Percentiles rank a stretch among this genome's conserved stretches.
Evolutionary conservation across 352 stramenopile genomes (phyloP).

Genomic region (Phytophthora kernoviae): DNA sequence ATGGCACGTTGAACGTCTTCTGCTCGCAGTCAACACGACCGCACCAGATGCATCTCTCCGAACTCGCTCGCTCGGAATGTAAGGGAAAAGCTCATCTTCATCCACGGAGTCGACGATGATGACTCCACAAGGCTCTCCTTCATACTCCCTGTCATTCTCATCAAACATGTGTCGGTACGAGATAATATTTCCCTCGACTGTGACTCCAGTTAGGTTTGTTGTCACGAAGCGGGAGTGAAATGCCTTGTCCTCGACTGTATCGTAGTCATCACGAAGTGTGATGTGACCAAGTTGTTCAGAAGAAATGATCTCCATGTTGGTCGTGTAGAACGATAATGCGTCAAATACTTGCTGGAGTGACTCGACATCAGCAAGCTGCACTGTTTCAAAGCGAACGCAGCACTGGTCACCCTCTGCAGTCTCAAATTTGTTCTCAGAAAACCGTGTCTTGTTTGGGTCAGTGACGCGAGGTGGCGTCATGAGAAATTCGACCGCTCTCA

Average conservation of each 20-base stretch:
- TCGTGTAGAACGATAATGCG: slow-evolving; percentile 29
- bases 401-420: slow-evolving; percentile 31
- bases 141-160: slow-evolving; percentile 9
- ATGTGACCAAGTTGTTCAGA: slow-evolving; percentile 39
- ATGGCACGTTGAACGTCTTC: slow-evolving; percentile 3
- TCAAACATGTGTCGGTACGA: slow-evolving; percentile 29
- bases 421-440: slow-evolving; percentile 35
- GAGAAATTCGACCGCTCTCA: slow-evolving; percentile 31
- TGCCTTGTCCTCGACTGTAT: slow-evolving; percentile 25
- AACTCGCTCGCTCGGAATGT: slow-evolving; percentile 20
- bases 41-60: slow-evolving; percentile 32
- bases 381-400: slow-evolving; percentile 36
- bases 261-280: slow-evolving; percentile 45
- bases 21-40: slow-evolving; percentile 28
- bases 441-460: slow-evolving; percentile 20
- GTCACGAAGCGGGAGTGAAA: slow-evolving; percentile 36
- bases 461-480: slow-evolving; percentile 8
- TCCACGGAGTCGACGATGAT: slow-evolving; percentile 31
- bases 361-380: slow-evolving; percentile 27
- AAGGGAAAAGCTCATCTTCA: slow-evolving; percentile 33
- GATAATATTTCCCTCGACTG: slow-evolving; percentile 33
- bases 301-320: slow-evolving; percentile 49
- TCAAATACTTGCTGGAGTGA: slow-evolving; percentile 44
- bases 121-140: slow-evolving; percentile 10
- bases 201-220: slow-evolving; percentile 22